Evolutionary conservation across 1,284 basidiomycete genomes (phyloP).

Genomic region (Rhodotorula sp.): DNA sequence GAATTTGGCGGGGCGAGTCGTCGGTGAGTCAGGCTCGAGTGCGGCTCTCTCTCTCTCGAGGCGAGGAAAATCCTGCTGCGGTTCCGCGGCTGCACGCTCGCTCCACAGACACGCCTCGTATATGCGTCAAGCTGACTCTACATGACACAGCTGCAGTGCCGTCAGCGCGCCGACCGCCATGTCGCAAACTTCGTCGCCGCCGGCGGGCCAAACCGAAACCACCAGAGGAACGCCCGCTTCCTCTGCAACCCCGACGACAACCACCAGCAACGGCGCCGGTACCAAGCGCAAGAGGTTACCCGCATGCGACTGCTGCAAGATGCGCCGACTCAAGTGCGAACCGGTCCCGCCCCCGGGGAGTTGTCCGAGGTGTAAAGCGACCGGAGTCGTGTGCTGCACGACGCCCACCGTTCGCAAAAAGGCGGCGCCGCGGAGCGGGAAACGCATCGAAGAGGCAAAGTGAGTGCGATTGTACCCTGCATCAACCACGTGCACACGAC

Average conservation of each 20-base stretch:
- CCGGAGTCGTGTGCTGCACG: slow-evolving; percentile 31
- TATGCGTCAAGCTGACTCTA: too few relatives aligned
- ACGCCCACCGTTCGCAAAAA: slow-evolving; percentile 31
- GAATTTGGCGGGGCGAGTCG: too few relatives aligned
- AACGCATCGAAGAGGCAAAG: slow-evolving; percentile 35
- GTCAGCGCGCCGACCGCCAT: too few relatives aligned
- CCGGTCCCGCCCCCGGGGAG: slow-evolving; percentile 24
- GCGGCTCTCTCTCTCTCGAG: too few relatives aligned
- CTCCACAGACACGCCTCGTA: too few relatives aligned
- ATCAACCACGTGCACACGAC: too few relatives aligned
- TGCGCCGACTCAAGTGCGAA: slow-evolving; percentile 28
- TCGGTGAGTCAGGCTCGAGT: too few relatives aligned
- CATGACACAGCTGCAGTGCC: too few relatives aligned
- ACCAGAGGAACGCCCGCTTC: neutral
- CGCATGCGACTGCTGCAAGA: slow-evolving; percentile 33
- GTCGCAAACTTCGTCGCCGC: too few relatives aligned
- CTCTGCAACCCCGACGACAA: neutral
- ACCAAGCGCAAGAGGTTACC: slow-evolving; percentile 24
- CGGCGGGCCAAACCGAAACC: neutral
- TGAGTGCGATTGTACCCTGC: too few relatives aligned
- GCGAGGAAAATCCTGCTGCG: too few relatives aligned
- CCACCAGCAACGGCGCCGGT: neutral
- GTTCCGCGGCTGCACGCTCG: too few relatives aligned
- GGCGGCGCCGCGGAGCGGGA: slow-evolving; percentile 20
- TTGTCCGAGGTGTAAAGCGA: slow-evolving; percentile 28